Base-by-base conservation (phyloP, 805 yeast genomes). In the Teunomyces atbi region DNA sequence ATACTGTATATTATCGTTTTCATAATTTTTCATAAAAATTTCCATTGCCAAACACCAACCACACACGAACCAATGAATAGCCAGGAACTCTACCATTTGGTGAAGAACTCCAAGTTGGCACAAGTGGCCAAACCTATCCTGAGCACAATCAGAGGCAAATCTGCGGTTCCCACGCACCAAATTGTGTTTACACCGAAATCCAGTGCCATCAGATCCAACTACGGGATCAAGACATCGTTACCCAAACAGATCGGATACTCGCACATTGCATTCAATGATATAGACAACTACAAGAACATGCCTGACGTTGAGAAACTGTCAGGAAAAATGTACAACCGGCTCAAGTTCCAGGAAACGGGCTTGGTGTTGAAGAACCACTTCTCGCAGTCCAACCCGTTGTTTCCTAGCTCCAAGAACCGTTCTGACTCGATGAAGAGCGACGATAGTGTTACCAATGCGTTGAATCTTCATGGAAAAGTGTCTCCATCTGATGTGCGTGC, bases 141-240 rank as follows among this genome's bases (percentile, higher is more conserved):
- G 53, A 60, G 58, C 42, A 48, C 42, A 6, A 59, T 73, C 47
- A 60, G 76, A 46, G 65, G 61, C 4, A 54, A 57, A 19, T 51
- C 56, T 12, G 54, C 60, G 5, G 55, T 60, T 8, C 96, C 96
- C 20, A 79, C 87, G 0, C 90, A 84, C 58, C 95, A 87, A 62
- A 73, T 85, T 35, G 75, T 88, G 33, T 84, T 78, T 62, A 82
- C 94, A 0, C 82, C 86, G 43, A 79, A 82, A 41, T 73, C 86
- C 6, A 76, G 85, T 41, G 77, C 83, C 38, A 61, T 73, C 11
- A 73, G 88, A 65, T 83, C 85, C 50, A 87, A 86, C 64, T 88
- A 79, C 75, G 96, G 96, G 57, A 65, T 88, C 49, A 88, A 88
- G 60, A 71, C 83, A 38, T 71, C 86, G 16, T 67, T 88, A 40